Evolutionary conservation across 805 yeast species (phyloP), one percentile per base, ranked within the genome.

Genomic region (Lipomyces lipofer): DNA sequence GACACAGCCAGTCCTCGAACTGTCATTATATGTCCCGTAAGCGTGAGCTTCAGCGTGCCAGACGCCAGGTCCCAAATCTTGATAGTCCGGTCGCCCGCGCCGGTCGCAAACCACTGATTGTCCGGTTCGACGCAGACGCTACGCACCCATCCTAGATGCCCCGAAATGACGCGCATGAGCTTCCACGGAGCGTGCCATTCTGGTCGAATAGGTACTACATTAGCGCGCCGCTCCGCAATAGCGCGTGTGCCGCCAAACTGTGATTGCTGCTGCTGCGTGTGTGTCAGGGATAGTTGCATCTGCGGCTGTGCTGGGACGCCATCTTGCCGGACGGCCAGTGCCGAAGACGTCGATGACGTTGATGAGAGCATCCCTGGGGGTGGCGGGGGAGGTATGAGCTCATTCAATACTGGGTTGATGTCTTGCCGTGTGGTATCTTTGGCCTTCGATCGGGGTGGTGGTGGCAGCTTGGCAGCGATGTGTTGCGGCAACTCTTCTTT

Each of bases 121-220:
- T 85, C 85, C 0, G 96, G 96, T 56, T 94, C 98, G 17, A 87
- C 79, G 6, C 85, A 77, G 2, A 90, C 73, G n/a, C 88, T 78
- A 43, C 95, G 77, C 0, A 94, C 89, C 91, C 97, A 91, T 0
- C 99, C 99, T 36, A 80, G 77, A 68, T 94, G 99, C 2, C 98
- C 98, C 1, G 87, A 82, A 0, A 92, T 76, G 2, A 92, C 89
- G 52, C 85, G 75, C 66, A 75, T 76, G 4, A 88, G 75, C 62
- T 81, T 80, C 96, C 96, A 89, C 2, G 83, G 80, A 1, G 81
- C 79, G 65, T 81, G 88, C 78, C 71, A 68, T 24, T 63, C 66
- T 2, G 72, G 70, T 43, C 57, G 56, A 32, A 56, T 36, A 36
- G 48, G 62, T 8, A 51, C 25, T 19, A 58, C 58, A 30, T 58